Evolutionary conservation across 441 rosid species (phyloP), one percentile per base, ranked within the genome.

Genomic region (Croton laevigatus): DNA sequence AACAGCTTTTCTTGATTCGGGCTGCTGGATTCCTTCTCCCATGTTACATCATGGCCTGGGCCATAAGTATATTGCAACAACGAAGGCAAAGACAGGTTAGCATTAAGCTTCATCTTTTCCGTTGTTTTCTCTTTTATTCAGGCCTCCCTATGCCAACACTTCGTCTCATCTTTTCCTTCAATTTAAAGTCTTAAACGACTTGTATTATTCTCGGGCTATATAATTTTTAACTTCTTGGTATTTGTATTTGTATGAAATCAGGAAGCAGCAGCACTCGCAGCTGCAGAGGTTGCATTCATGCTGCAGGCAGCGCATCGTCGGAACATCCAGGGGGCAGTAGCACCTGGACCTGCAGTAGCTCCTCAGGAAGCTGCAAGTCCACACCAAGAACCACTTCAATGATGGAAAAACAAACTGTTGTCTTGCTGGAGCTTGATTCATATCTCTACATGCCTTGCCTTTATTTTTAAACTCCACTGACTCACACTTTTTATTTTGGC

Each of bases 11-110:
- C 79, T 69, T 80, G 77, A 90, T 94, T 62, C 90, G 99, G 0
- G 99, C 92, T 34, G 94, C 88, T 13, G 96, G 96, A 52, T 95
- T 95, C 83, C 96, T 95, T 78, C 92, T 95, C 54, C 97, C 99
- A 10, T 95, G 98, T 79, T 95, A 92, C 76, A 89, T 94, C 73
- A 92, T 92, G 99, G 99, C 98, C 49, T 94, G 99, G 99, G 97
- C 96, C 76, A 89, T 95, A 59, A 87, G 96, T 71, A 84, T 93
- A 63, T 76, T 95, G 69, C 98, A 95, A 81, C 95, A 87, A 8
- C 84, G 99, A 45, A 84, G 97, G 73, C 97, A 91, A 78, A 86
- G 97, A 85, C 96, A 89, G 92, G 99, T 94, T 59, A 22, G 59
- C 34, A 20, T 40, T 49, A 6, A 20, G 7, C 46, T 58, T 20